These are phyloP conservation scores for Dioscorea cayenensis DNA, from an alignment of 116 monocot genomes.

Conservation along the genomic window DNA sequence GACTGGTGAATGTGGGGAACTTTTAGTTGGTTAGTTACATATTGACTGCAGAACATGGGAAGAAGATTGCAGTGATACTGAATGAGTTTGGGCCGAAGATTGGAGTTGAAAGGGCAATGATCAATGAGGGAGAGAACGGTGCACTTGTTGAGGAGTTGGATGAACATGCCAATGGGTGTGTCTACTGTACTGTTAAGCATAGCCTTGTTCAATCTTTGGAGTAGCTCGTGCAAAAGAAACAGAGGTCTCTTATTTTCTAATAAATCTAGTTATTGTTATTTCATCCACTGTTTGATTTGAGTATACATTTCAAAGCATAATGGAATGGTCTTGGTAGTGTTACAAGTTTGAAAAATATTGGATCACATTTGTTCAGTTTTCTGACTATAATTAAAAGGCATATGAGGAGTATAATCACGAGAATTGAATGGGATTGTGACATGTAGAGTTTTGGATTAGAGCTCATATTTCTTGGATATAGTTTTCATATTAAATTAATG, in stretches of 20 bases:
- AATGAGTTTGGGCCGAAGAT: constrained; percentile 98
- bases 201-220: constrained; percentile 97
- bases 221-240: constrained; percentile 85
- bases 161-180: constrained; percentile 91
- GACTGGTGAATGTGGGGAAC: background rate
- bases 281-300: background rate
- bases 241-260: constrained; percentile 33
- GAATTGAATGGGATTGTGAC: no score
- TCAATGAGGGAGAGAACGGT: constrained; percentile 86
- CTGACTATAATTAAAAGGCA: no score
- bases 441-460: no score
- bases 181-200: constrained; percentile 95
- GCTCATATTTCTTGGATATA: no score
- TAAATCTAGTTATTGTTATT: background rate
- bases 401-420: no score
- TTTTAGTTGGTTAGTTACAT: constrained; percentile 80
- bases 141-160: constrained; percentile 89
- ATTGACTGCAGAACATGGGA: constrained; percentile 80
- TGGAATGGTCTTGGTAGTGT: no score
- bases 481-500: no score
- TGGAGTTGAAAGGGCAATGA: constrained; percentile 95
- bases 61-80: constrained; percentile 86
- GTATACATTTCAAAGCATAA: background rate
- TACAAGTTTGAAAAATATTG: no score
- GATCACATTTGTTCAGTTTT: no score